These are phyloP conservation scores for Aegle marmelos DNA, from an alignment of 345 rosid species.

Conservation along the genomic window DNA sequence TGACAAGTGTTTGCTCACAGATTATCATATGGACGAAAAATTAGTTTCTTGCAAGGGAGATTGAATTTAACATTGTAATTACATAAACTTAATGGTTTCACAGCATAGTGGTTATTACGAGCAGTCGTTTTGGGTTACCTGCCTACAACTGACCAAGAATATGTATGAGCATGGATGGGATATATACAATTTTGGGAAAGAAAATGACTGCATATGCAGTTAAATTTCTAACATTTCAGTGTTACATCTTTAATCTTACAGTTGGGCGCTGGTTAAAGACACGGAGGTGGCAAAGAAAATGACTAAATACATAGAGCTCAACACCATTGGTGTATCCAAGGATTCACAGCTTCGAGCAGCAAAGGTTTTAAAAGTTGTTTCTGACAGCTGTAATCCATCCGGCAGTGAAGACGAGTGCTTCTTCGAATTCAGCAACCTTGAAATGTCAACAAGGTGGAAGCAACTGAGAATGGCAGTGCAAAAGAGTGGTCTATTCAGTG, in stretches of 20 bases:
- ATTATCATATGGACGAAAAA: neutral
- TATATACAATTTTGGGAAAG: neutral
- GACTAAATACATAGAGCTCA: constrained; percentile 79
- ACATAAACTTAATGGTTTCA: neutral
- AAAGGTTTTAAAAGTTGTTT: constrained; percentile 54
- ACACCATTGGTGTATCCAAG: constrained; percentile 85
- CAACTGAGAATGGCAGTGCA: constrained; percentile 54
- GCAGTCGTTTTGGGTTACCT: neutral
- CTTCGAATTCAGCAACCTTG: constrained; percentile 46
- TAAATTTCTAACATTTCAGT: neutral
- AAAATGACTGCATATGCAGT: neutral
- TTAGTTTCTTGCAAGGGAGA: neutral
- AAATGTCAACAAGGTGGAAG: constrained; percentile 69
- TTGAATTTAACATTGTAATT: neutral
- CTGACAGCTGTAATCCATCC: constrained; percentile 45
- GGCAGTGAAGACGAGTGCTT: constrained; percentile 32
- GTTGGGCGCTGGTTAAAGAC: constrained; percentile 92
- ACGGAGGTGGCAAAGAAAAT: constrained; percentile 60
- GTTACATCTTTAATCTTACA: constrained; percentile 15
- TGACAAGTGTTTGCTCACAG: neutral
- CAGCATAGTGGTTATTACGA: neutral
- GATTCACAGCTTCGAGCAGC: constrained; percentile 90
- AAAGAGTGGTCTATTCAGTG: constrained; percentile 51
- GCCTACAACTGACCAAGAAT: neutral
- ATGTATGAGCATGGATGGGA: neutral